These are phyloP conservation scores for Arxiozyma slooffiae DNA, from an alignment of 1,139 yeast species.

Conservation along the genomic window DNA sequence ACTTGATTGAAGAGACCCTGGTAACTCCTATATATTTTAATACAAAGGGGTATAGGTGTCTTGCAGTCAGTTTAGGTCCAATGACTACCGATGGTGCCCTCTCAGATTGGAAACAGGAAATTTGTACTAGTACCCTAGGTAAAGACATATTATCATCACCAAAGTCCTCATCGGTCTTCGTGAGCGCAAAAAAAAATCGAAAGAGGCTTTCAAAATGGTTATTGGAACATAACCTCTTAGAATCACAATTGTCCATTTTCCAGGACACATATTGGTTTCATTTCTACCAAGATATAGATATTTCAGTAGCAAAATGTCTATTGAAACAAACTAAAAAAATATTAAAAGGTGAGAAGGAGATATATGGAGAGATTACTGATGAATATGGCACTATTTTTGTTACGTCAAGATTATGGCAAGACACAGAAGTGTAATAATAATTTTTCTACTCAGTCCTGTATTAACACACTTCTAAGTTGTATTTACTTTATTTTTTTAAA, in stretches of 20 bases:
- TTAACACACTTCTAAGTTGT: too few relatives aligned
- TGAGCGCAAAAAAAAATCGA: neutral
- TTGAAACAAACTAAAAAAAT: neutral
- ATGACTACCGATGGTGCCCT: neutral
- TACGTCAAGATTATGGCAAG: neutral
- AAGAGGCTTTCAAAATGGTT: neutral
- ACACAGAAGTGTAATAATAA: too few relatives aligned
- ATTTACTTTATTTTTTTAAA: too few relatives aligned
- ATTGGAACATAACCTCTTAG: neutral
- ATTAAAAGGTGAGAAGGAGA: neutral
- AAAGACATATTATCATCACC: neutral
- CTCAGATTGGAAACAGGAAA: slow-evolving; percentile 1
- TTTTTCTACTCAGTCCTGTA: too few relatives aligned
- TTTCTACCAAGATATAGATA: neutral
- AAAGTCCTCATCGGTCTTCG: neutral
- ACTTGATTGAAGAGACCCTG: neutral
- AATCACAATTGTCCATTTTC: neutral
- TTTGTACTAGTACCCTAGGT: neutral
- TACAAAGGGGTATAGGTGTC: neutral
- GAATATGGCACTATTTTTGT: neutral
- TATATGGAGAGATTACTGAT: neutral
- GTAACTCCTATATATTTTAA: neutral
- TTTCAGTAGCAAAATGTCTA: neutral
- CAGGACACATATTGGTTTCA: neutral
- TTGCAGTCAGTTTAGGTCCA: neutral